Evolutionary conservation across 805 yeast species (phyloP).

Genomic region (Teunomyces pallodes): DNA sequence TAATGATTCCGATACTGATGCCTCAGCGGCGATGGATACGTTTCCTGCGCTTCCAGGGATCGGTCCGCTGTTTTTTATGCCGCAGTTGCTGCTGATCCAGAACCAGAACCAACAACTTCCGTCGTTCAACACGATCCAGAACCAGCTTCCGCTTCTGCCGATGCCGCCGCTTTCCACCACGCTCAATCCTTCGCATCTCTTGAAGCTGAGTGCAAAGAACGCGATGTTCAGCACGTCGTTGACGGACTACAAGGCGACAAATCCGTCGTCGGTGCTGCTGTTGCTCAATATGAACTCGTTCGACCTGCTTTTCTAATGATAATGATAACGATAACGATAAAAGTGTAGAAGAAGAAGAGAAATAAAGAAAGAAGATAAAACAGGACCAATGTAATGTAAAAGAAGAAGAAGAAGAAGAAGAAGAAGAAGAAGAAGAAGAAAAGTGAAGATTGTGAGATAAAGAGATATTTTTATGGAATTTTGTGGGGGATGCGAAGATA

Average conservation of each 20-base stretch:
- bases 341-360: no score
- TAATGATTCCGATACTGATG: constrained; percentile 24
- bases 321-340: no score
- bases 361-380: no score
- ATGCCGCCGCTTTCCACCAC: constrained; percentile 20
- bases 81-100: constrained; percentile 22
- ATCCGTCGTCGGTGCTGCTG: neutral
- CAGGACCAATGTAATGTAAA: no score
- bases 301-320: neutral
- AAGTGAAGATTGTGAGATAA: no score
- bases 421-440: no score
- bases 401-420: no score
- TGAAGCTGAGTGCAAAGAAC: constrained; percentile 11
- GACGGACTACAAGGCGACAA: neutral
- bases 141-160: constrained; percentile 30
- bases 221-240: neutral
- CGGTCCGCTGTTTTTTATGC: constrained; percentile 10
- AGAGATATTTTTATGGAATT: no score
- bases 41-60: constrained; percentile 1
- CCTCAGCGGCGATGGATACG: constrained; percentile 1
- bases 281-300: neutral
- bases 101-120: constrained; percentile 34
- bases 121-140: constrained; percentile 35
- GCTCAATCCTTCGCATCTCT: constrained; percentile 26
- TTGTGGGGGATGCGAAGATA: no score